Base-by-base conservation (phyloP, 163 green algal genomes). In the Scenedesmus sp. region DNA sequence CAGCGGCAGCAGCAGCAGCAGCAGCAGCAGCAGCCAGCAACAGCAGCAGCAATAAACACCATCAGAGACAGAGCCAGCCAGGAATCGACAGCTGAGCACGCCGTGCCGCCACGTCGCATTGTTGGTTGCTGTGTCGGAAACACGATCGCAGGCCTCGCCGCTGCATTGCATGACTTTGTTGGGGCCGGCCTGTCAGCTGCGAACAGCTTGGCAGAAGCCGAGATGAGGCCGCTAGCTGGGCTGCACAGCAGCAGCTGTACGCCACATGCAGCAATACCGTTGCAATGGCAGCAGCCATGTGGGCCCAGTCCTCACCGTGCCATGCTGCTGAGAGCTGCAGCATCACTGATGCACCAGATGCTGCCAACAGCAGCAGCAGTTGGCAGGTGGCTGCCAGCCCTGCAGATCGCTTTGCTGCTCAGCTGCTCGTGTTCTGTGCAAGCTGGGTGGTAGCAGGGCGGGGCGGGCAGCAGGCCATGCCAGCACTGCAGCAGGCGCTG, bases 201-300 rank as follows among this genome's bases (percentile, higher is more conserved):
- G 4, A 65, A 59, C 43, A 40, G 30, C 65, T 76, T 0, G 37
- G 5, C 18, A 33, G 44, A 30, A 26, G 42, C 22, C 33, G 40
- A n/a, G 26, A 5, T 43, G 37, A 76, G 68, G 33, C 22, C 26
- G 51, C 16, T 20, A 87, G 40, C 44, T 53, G 20, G 51, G 24
- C 30, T 44, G 59, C 30, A 16, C 6, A 81, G 35, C 72, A 51
- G 72, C 72, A 81, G 78, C 42, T n/a, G 42, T 20, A 65, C 24
- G 22, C 6, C 1, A 56, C 43, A 7, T 82, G 83, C 68, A 70
- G 43, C 26, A 22, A 89, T 68, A 33, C n/a, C 20, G 22, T 89
- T 33, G 68, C 65, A 51, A 37, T 89, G 40, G 85, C 85, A 53
- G 85, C 44, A 35, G 85, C 85, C 43, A 83, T 89, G 85, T 89